These are phyloP conservation scores for Karstenula rhodostoma DNA, from an alignment of 2,329 filamentous ascomycete species.

Conservation along the genomic window DNA sequence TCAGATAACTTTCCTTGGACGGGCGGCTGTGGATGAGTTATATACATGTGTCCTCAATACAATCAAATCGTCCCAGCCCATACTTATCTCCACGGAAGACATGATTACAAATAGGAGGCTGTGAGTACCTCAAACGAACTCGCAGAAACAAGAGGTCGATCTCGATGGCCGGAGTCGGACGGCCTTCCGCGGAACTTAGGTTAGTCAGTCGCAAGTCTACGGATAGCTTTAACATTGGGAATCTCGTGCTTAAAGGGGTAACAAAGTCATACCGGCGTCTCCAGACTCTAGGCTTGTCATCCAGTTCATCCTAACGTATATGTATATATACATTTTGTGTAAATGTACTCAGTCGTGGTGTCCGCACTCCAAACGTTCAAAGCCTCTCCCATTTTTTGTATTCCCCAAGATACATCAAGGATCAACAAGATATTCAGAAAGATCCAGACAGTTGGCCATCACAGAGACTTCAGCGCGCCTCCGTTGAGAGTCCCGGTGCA, in stretches of 20 bases:
- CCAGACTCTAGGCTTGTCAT: too few species aligned
- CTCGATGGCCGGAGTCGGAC: constrained; percentile 5
- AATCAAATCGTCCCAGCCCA: background rate
- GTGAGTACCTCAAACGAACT: background rate
- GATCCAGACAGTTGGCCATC: constrained; percentile 18
- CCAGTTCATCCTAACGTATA: too few species aligned
- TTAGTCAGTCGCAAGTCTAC: constrained; percentile 15
- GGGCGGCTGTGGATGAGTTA: constrained; percentile 2
- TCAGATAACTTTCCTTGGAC: background rate
- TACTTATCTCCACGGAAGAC: constrained; percentile 11
- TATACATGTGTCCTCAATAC: constrained; percentile 8
- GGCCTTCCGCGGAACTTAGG: constrained; percentile 17
- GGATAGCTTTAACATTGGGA: background rate
- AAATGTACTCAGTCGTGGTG: too few species aligned
- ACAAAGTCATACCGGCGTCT: background rate
- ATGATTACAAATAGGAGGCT: constrained; percentile 14
- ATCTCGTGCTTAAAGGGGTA: background rate
- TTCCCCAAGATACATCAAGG: background rate
- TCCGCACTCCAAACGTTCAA: constrained; percentile 1
- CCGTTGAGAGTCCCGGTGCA: constrained; percentile 21
- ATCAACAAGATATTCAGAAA: constrained; percentile 11
- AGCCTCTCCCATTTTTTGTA: background rate
- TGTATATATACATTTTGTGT: too few species aligned
- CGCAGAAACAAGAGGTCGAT: constrained; percentile 5
- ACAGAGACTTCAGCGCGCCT: constrained; percentile 23